Percentiles rank a stretch among this genome's conserved stretches.
Conservation (phyloP, 768 basidiomycete species). For the Leccinum imitatum region DNA sequence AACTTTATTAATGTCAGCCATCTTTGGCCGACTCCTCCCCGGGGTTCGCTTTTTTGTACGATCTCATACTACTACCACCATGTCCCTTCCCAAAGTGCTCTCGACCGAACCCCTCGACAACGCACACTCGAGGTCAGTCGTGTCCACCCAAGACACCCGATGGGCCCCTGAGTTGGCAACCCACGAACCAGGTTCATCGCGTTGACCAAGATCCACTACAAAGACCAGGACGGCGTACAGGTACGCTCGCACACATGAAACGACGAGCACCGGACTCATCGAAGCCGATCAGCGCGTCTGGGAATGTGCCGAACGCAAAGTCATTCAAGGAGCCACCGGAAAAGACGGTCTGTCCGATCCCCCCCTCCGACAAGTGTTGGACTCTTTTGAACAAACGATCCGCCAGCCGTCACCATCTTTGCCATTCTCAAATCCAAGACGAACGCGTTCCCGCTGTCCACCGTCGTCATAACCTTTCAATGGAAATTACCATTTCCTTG, state of each 20-base stretch:
- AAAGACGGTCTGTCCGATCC: constrained; percentile 65
- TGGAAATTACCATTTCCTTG: too few relatives aligned
- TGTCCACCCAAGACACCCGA: neutral
- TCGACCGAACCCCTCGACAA: constrained; percentile 50
- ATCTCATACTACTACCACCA: constrained; percentile 13
- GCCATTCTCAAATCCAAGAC: constrained; percentile 77
- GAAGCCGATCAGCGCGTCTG: constrained; percentile 59
- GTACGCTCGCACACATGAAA: constrained; percentile 34
- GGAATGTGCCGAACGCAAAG: constrained; percentile 87
- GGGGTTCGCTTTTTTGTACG: neutral
- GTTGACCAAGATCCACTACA: constrained; percentile 77
- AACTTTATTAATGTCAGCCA: constrained; percentile 1
- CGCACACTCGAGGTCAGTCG: constrained; percentile 58
- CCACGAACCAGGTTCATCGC: constrained; percentile 70
- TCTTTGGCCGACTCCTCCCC: constrained; percentile 7
- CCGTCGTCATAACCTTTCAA: constrained; percentile 85
- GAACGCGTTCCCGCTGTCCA: constrained; percentile 69
- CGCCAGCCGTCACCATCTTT: constrained; percentile 86
- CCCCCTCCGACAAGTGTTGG: too few relatives aligned
- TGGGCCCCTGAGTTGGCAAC: neutral
- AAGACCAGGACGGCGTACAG: constrained; percentile 74
- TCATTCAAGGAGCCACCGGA: constrained; percentile 72
- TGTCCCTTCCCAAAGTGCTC: constrained; percentile 50
- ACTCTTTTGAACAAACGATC: too few relatives aligned
- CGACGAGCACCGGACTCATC: neutral